Conservation (phyloP, 2,329 filamentous ascomycete species). For the Delphinella strobiligena region DNA sequence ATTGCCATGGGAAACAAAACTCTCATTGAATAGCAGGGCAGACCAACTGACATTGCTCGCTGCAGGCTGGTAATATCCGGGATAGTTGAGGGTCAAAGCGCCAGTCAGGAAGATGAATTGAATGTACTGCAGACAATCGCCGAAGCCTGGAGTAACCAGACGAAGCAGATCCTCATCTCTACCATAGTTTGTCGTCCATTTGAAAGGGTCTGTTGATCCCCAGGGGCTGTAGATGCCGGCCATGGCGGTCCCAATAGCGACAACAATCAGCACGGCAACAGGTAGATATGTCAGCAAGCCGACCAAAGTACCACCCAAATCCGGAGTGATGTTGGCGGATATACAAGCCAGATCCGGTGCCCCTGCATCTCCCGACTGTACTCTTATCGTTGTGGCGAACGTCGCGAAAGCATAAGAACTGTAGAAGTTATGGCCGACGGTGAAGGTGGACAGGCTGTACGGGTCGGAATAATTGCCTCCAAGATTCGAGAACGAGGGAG, state of each 20-base stretch:
- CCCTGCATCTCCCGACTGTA: constrained; percentile 60
- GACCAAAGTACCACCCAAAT: constrained; percentile 57
- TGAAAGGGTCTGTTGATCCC: constrained; percentile 81
- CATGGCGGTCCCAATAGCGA: constrained; percentile 70
- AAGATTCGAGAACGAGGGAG: constrained; percentile 50
- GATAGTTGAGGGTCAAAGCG: constrained; percentile 76
- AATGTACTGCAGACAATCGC: constrained; percentile 92
- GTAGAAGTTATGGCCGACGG: constrained; percentile 58
- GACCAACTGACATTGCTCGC: constrained; percentile 85
- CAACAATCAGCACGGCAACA: constrained; percentile 62
- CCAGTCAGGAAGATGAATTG: constrained; percentile 85
- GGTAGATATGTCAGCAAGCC: constrained; percentile 65
- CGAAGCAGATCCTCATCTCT: constrained; percentile 84
- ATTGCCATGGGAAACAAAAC: constrained; percentile 59
- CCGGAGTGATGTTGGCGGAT: constrained; percentile 70
- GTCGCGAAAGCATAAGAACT: constrained; percentile 83
- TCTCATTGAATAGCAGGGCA: constrained; percentile 82
- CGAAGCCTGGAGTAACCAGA: constrained; percentile 89
- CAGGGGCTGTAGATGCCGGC: constrained; percentile 86
- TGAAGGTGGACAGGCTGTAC: constrained; percentile 56
- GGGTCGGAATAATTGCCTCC: constrained; percentile 38
- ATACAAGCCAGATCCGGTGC: constrained; percentile 64
- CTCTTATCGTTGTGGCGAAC: constrained; percentile 58
- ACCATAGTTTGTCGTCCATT: constrained; percentile 97
- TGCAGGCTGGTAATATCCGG: constrained; percentile 86